phyloP scores from a whole-genome alignment of 1,139 yeast species.

The Blastobotrys serpentis region DNA sequence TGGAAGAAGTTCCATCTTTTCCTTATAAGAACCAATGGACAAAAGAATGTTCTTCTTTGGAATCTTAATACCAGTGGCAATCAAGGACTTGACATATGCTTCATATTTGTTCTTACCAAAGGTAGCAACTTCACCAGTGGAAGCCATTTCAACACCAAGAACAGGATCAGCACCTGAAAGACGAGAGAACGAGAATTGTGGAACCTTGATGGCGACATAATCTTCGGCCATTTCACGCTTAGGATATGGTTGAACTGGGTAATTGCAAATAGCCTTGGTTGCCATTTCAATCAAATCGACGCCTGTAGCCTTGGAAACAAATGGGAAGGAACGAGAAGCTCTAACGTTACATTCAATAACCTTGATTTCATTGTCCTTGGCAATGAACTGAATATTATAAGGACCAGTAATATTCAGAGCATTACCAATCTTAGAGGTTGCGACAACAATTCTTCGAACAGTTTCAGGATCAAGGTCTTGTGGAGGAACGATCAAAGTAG shows the following conservation, averaged over 20 bases:
- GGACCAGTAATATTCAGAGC: slow-evolving; percentile 99
- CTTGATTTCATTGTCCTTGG: slow-evolving; percentile 79
- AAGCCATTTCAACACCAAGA: slow-evolving; percentile 98
- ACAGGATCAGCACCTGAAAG: slow-evolving; percentile 99
- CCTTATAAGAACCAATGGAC: slow-evolving; percentile 97
- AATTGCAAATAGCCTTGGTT: slow-evolving; percentile 75
- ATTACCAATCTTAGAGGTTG: slow-evolving; percentile 88
- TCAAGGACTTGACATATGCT: slow-evolving; percentile 90
- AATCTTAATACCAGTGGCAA: slow-evolving; percentile 91
- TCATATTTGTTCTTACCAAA: slow-evolving; percentile 96
- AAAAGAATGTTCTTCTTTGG: slow-evolving; percentile 94
- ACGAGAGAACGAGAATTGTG: slow-evolving; percentile 97
- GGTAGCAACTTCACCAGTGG: slow-evolving; percentile 98
- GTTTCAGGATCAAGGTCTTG: slow-evolving; percentile 94
- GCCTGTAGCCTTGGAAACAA: slow-evolving; percentile 94
- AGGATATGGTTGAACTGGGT: slow-evolving; percentile 81
- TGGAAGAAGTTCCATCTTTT: slow-evolving; percentile 90
- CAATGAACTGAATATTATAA: slow-evolving; percentile 96
- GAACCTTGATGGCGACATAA: slow-evolving; percentile 95
- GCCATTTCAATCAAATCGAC: slow-evolving; percentile 93
- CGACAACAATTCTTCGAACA: slow-evolving; percentile 85
- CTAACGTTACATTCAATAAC: slow-evolving; percentile 98
- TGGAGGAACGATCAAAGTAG: slow-evolving; percentile 92
- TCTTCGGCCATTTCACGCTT: slow-evolving; percentile 87
- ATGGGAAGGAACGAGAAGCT: slow-evolving; percentile 98